Conservation (phyloP, 345 rosid species). For the Salix exigua region DNA sequence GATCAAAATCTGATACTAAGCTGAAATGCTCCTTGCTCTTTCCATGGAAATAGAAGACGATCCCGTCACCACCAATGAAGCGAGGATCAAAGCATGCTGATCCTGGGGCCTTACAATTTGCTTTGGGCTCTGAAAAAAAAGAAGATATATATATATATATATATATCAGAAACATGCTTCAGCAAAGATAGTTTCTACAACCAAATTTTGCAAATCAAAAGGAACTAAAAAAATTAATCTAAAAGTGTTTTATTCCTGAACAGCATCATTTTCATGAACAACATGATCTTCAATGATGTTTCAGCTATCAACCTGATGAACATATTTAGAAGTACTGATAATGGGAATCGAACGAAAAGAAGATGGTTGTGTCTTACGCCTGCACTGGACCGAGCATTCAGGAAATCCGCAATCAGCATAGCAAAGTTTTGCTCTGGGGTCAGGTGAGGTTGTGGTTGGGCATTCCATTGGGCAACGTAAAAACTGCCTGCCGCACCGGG, state of each 20-base stretch:
- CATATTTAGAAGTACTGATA: not conserved
- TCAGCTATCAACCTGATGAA: not conserved
- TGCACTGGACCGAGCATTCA: conserved; percentile 32
- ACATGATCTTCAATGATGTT: not conserved
- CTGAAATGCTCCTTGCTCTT: conserved; percentile 49
- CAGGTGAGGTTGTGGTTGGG: too few relatives aligned
- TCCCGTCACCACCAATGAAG: conserved; percentile 60
- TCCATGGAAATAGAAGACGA: conserved; percentile 66
- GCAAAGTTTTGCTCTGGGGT: conserved; percentile 23
- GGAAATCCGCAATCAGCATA: conserved; percentile 32
- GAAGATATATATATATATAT: not conserved
- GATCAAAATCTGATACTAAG: conserved; percentile 47
- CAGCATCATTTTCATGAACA: not conserved
- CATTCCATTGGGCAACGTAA: too few relatives aligned
- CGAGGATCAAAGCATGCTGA: conserved; percentile 64
- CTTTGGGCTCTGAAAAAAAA: conserved; percentile 21
- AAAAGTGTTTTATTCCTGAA: not conserved
- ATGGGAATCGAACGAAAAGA: not conserved
- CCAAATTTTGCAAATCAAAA: not conserved
- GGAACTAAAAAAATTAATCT: not conserved
- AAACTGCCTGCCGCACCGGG: too few relatives aligned
- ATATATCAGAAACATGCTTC: not conserved
- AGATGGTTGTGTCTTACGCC: conserved; percentile 9
- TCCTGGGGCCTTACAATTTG: conserved; percentile 41
- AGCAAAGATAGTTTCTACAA: not conserved